A percentile compares a stretch with the other conserved stretches of the same genome.
phyloP scores from a whole-genome alignment of 768 basidiomycete genomes.

The Cystofilobasidium ferigula region DNA sequence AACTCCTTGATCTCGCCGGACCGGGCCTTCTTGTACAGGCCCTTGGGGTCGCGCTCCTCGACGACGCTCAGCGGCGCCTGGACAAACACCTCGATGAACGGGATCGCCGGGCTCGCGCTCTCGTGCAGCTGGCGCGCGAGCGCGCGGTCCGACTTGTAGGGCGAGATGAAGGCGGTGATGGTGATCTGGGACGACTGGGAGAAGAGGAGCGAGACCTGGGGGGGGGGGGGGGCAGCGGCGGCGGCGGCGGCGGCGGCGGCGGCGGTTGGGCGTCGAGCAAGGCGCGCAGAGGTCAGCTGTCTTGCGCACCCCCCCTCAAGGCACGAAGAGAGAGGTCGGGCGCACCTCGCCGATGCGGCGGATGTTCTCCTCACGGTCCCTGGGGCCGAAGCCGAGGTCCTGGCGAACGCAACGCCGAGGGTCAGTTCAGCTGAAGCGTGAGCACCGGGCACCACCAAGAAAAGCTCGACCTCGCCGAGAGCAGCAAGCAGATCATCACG shows the following conservation, averaged over 20 bases:
- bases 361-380: slow-evolving; percentile 87
- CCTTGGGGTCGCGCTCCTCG: slow-evolving; percentile 91
- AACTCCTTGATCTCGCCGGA: slow-evolving; percentile 97
- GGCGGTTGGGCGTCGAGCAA: too few species aligned
- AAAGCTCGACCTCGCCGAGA: too few species aligned
- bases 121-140: slow-evolving; percentile 73
- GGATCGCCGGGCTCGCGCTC: slow-evolving; percentile 47
- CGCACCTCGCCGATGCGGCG: slow-evolving; percentile 87
- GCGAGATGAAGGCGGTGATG: slow-evolving; percentile 95
- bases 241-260: not conserved
- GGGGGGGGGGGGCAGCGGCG: not conserved
- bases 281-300: too few species aligned
- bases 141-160: slow-evolving; percentile 78
- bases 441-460: too few species aligned
- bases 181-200: slow-evolving; percentile 74
- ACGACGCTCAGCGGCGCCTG: slow-evolving; percentile 82
- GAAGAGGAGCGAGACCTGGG: slow-evolving; percentile 88
- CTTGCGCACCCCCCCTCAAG: too few species aligned
- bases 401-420: not conserved
- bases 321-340: not conserved
- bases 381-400: slow-evolving; percentile 85
- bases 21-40: slow-evolving; percentile 90
- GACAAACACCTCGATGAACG: slow-evolving; percentile 88
- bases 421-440: too few species aligned
- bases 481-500: too few species aligned